Base-by-base conservation (phyloP, 2,329 filamentous ascomycete species). In the Neonectria neomacrospora region DNA sequence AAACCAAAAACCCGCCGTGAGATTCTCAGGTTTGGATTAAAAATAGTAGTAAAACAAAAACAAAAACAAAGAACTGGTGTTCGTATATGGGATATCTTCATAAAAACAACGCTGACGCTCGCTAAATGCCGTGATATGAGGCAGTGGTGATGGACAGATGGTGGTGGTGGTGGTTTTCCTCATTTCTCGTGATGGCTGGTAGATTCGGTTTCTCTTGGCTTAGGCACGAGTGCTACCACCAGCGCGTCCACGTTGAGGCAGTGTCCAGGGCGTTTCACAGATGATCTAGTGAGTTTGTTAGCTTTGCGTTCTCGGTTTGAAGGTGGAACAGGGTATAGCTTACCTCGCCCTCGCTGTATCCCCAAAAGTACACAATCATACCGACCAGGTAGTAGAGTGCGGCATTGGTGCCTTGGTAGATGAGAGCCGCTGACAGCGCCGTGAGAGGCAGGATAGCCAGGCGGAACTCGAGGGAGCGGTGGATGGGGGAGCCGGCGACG, bases 291-390 rank as follows among this genome's bases (percentile, higher is more conserved):
- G 11, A 2, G 5, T n/a, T 47, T 55, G 59, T 72, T 60, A 69
- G 66, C 5, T 30, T 54, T 10, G 28, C 30, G 7, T 26, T 5
- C 2, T 23, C 1, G 5, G 14, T 30, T 12, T 8, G 3, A 12
- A 3, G 56, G 12, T 6, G 14, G 16, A 5, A 3, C 3, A 41
- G 9, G 9, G n/a, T 9, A 16, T 30, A 54, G 53, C 91, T 76
- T 80, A 97, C 94, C 90, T 99, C 96, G 80, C 96, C 96, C 80
- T 99, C 95, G 74, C 91, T 96, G 74, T 96, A 98, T 1, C 93
- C 96, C 94, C 94, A 97, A 74, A 98, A 97, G 79, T 98, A 99
- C 14, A 96, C 90, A 8, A 82, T 84, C 81, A 96, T 90, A 20
- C 91, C 95, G 66, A 97, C 87, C 26, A 96, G 77, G 77, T 98